Conservation (phyloP, 2,329 filamentous ascomycete species). For the Didymosphaeria variabile region DNA sequence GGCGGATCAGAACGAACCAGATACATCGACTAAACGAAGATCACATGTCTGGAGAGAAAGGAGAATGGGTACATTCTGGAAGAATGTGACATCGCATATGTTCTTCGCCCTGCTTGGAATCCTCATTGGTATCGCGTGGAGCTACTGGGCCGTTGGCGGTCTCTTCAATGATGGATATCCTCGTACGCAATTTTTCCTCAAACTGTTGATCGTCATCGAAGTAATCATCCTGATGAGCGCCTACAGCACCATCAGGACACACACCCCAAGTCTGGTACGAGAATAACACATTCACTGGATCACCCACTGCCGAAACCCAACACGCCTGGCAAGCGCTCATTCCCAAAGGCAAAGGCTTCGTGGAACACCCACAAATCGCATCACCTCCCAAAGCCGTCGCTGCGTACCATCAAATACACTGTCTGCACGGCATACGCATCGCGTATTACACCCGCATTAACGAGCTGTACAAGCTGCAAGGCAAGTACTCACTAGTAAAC, state of each 20-base stretch:
- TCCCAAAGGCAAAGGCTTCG: slow-evolving; percentile 18
- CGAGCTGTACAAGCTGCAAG: slow-evolving; percentile 12
- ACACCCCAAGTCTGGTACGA: slow-evolving; percentile 13
- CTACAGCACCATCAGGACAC: slow-evolving; percentile 2
- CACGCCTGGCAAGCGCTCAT: slow-evolving; percentile 18
- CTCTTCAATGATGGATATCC: slow-evolving; percentile 2
- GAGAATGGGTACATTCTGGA: background rate
- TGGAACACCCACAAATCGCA: slow-evolving; percentile 9
- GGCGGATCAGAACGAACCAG: background rate
- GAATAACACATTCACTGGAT: slow-evolving; percentile 12
- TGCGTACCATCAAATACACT: slow-evolving; percentile 16
- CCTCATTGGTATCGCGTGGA: background rate
- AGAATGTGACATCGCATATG: slow-evolving; percentile 1
- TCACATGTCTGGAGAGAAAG: background rate
- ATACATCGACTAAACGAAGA: background rate
- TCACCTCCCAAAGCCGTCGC: slow-evolving; percentile 8
- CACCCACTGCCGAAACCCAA: slow-evolving; percentile 9
- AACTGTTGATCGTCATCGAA: background rate
- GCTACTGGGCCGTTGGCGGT: background rate
- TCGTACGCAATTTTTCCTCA: background rate
- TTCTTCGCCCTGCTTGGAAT: slow-evolving; percentile 1
- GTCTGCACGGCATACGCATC: slow-evolving; percentile 11
- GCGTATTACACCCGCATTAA: slow-evolving; percentile 7
- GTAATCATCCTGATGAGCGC: background rate
- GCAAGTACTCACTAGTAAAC: background rate